Base-by-base conservation (phyloP, 2,329 filamentous ascomycete genomes). In the Aspergillus pseudonomiae region DNA sequence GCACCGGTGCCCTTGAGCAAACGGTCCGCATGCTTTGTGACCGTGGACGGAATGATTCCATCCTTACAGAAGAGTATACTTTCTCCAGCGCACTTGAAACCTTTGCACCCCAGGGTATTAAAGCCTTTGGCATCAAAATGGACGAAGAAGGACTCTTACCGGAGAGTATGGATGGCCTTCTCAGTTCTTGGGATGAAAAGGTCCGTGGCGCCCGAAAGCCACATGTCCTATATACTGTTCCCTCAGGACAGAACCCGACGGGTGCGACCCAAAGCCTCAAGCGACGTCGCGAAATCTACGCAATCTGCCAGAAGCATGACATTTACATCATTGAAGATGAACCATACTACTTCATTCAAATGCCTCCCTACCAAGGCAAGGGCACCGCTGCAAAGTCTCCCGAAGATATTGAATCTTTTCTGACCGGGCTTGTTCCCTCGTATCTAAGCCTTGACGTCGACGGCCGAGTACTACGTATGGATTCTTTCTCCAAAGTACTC, bases 401-500 rank as follows among this genome's bases (percentile, higher is more conserved):
- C 2, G 16, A 21, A 14, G 28, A n/a, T 24, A 36, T 54, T 36
- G 52, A 34, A 24, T 34, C 28, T 36, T 54, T 34, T 24, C 28
- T 54, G 10, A 16, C 16, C 5, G 32, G 21, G 6, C 52, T 94
- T 5, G 82, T 91, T 11, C 91, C 92, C 1, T 89, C 88, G 2
- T 85, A 90, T 54, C 82, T 95, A 14, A 89, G 86, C 77, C 84
- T 96, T 72, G 92, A 96, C 74, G 82, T 85, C 1, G 91, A 94
- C 75, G 93, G 93, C 4, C 89, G 92, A 60, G 92, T 96, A 36
- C 83, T 96, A 82, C 89, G 92, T 54, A 85, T 96, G 80, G 92
- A 96, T 76, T 94, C 91, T 1, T 93, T 95, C 77, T 93, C 90
- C 71, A 96, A 96, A 79, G 90, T 95, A 1, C 84, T 95, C 24